phyloP scores from a whole-genome alignment of 108 stramenopile genomes.

The Fragilariopsis cylindrus region DNA sequence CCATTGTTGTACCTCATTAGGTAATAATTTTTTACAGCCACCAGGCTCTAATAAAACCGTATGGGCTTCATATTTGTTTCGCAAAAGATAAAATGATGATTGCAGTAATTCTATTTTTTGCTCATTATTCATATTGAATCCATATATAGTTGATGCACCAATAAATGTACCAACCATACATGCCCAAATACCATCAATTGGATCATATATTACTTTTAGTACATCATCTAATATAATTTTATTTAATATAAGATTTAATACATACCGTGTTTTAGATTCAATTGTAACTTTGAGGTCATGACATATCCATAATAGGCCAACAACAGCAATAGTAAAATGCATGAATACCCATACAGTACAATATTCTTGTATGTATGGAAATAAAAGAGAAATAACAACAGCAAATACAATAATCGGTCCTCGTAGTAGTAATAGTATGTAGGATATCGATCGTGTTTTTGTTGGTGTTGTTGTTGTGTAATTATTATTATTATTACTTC shows the following conservation, averaged over 20 bases:
- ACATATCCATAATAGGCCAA: neutral
- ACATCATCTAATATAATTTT: constrained; percentile 53
- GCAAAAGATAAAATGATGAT: constrained; percentile 22
- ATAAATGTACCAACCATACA: constrained; percentile 25
- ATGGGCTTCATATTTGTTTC: constrained; percentile 11
- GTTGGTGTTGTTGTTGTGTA: no score
- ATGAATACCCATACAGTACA: neutral
- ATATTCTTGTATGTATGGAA: neutral
- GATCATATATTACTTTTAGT: constrained; percentile 39
- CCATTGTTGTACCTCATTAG: constrained; percentile 34
- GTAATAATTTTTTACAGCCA: constrained; percentile 37
- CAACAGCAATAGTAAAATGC: neutral
- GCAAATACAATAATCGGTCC: constrained; percentile 3
- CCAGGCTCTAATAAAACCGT: constrained; percentile 32
- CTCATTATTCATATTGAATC: constrained; percentile 29
- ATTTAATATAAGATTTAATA: constrained; percentile 13
- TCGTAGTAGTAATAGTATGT: neutral
- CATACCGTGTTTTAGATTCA: neutral
- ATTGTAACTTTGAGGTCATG: neutral
- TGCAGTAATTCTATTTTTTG: constrained; percentile 36
- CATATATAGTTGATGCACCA: constrained; percentile 53
- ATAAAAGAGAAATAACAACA: neutral
- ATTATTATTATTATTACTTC: no score
- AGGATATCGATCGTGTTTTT: no score
- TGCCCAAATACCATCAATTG: constrained; percentile 33